Evolutionary conservation across 2,329 filamentous ascomycete species (phyloP).

Genomic region (Coniosporium tulheliwenetii): DNA sequence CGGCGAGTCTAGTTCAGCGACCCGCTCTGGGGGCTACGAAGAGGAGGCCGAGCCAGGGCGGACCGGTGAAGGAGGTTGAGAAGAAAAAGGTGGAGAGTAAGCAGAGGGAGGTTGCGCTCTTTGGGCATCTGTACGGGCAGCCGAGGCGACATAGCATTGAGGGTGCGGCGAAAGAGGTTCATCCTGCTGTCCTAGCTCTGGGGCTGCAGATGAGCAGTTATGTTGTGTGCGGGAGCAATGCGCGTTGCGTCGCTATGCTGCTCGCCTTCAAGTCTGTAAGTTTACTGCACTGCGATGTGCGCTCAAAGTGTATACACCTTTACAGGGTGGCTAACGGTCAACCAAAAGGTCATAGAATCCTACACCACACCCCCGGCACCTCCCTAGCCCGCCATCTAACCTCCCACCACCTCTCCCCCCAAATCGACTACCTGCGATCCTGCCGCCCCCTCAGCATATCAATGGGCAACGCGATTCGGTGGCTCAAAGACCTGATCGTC

Average conservation of each 20-base stretch:
- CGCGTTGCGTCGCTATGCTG: conserved; percentile 73
- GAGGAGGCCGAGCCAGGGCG: conserved; percentile 17
- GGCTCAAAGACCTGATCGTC: conserved; percentile 83
- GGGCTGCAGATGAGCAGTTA: conserved; percentile 87
- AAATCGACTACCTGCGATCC: conserved; percentile 87
- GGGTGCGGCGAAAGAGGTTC: conserved; percentile 54
- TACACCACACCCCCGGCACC: conserved; percentile 77
- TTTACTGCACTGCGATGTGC: too few relatives aligned
- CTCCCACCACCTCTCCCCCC: conserved; percentile 77
- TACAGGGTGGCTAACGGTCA: conserved; percentile 1
- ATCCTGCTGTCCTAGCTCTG: conserved; percentile 69
- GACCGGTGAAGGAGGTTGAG: conserved; percentile 9
- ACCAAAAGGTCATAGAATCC: conserved; percentile 63
- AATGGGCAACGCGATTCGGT: conserved; percentile 92
- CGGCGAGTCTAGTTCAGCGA: neutral
- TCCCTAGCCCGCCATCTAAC: conserved; percentile 84
- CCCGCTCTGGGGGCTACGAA: conserved; percentile 2
- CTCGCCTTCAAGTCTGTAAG: conserved; percentile 73
- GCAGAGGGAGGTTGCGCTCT: conserved; percentile 55
- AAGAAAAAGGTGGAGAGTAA: conserved; percentile 33
- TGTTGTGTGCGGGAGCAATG: conserved; percentile 75
- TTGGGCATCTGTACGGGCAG: conserved; percentile 70
- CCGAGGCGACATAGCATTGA: conserved; percentile 50
- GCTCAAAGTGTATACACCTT: too few relatives aligned
- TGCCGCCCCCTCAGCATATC: conserved; percentile 93